A percentile compares a stretch with the other conserved stretches of the same genome.
Evolutionary conservation across 768 basidiomycete genomes (phyloP).

Genomic region (Suillus subalutaceus): DNA sequence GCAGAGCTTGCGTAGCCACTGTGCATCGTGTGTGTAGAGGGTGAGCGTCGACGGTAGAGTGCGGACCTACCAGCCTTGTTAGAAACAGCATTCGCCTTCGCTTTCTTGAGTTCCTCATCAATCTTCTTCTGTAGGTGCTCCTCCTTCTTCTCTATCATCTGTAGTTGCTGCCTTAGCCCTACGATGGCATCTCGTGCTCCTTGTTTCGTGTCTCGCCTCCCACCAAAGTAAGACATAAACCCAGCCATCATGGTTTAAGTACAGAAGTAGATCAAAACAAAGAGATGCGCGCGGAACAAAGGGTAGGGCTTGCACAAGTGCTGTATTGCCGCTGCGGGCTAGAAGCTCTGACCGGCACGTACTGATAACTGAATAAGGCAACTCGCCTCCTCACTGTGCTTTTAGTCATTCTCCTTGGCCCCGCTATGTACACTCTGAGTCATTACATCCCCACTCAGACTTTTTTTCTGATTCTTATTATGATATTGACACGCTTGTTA

Average conservation of each 20-base stretch:
- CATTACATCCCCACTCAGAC: too few species aligned
- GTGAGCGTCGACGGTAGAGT: neutral
- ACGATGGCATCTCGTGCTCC: constrained; percentile 93
- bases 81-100: constrained; percentile 87
- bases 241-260: constrained; percentile 62
- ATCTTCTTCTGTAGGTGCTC: constrained; percentile 96
- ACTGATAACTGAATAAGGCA: constrained; percentile 31
- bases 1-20: constrained; percentile 90
- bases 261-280: constrained; percentile 10
- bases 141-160: constrained; percentile 99
- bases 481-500: too few species aligned
- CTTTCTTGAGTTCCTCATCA: constrained; percentile 91
- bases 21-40: constrained; percentile 17
- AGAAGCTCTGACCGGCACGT: constrained; percentile 8
- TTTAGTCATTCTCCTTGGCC: neutral
- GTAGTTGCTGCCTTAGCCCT: constrained; percentile 86
- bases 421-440: too few species aligned
- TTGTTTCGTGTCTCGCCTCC: constrained; percentile 80
- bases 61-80: constrained; percentile 86
- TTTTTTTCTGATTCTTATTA: too few species aligned
- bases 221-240: constrained; percentile 89
- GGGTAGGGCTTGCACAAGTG: constrained; percentile 9
- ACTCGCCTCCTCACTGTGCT: constrained; percentile 14
- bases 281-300: constrained; percentile 8
- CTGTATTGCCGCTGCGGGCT: constrained; percentile 17